Evolutionary conservation across 768 basidiomycete genomes (phyloP).

Genomic region (Mycena capillaripes): DNA sequence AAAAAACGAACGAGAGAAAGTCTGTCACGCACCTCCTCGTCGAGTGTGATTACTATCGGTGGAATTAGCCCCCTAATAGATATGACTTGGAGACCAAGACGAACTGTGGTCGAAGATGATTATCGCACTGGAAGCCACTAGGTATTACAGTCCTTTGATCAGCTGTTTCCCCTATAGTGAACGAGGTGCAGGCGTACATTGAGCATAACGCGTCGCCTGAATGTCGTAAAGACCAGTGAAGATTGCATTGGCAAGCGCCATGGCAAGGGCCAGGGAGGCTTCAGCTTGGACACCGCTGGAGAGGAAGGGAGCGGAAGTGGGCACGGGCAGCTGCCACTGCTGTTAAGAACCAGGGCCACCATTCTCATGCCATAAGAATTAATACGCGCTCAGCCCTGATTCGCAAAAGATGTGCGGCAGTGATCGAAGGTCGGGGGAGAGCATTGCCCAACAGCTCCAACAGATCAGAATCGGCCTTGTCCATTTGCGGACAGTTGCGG

Average conservation of each 20-base stretch:
- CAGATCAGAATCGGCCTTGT: background rate
- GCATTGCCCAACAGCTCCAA: background rate
- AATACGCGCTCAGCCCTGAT: constrained; percentile 23
- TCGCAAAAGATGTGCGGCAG: constrained; percentile 15
- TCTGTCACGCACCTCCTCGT: constrained; percentile 59
- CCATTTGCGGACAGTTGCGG: constrained; percentile 8
- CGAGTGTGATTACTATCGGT: constrained; percentile 62
- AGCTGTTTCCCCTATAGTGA: background rate
- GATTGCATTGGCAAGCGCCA: constrained; percentile 35
- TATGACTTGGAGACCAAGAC: constrained; percentile 35
- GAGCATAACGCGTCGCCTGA: constrained; percentile 58
- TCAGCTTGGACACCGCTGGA: constrained; percentile 30
- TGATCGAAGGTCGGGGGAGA: constrained; percentile 11
- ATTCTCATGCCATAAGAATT: constrained; percentile 27
- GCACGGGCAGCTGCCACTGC: constrained; percentile 11
- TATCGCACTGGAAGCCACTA: constrained; percentile 67
- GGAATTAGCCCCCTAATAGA: background rate
- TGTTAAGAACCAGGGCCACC: constrained; percentile 9
- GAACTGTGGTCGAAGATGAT: constrained; percentile 69
- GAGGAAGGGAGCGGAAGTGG: constrained; percentile 27
- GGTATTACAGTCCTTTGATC: background rate
- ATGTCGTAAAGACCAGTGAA: constrained; percentile 51
- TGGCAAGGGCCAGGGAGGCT: constrained; percentile 12
- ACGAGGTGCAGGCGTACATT: constrained; percentile 49
- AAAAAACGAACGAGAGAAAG: background rate